phyloP scores from a whole-genome alignment of 228 moss, liverwort and hornwort genomes.

The Sphagnum magellanicum region DNA sequence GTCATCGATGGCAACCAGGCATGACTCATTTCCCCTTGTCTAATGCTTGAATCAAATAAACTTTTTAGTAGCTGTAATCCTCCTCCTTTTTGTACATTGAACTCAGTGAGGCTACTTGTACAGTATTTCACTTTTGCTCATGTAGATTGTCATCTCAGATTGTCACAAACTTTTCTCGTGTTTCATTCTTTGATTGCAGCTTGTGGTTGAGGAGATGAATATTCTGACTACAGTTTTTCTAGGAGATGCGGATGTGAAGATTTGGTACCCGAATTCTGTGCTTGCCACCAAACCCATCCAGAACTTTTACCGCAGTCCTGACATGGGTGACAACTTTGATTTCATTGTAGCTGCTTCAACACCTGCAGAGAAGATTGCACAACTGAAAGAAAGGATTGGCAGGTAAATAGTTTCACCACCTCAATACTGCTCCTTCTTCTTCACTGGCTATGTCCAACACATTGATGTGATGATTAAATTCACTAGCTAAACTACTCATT shows the following conservation, averaged over 20 bases:
- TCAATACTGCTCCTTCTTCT: background rate
- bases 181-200: constrained; percentile 15
- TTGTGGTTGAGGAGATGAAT: constrained; percentile 63
- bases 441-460: background rate
- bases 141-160: background rate
- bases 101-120: background rate
- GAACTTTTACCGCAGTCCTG: constrained; percentile 58
- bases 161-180: background rate
- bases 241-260: constrained; percentile 49
- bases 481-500: too few relatives aligned
- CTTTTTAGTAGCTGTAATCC: too few relatives aligned
- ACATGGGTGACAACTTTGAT: constrained; percentile 52
- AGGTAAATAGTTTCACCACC: constrained; percentile 15
- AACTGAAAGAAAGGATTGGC: constrained; percentile 29
- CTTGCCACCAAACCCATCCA: constrained; percentile 49
- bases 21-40: background rate
- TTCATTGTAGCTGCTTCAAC: constrained; percentile 31
- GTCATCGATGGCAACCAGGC: constrained; percentile 43
- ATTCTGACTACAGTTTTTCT: constrained; percentile 55
- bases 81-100: too few relatives aligned
- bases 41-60: background rate
- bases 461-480: background rate
- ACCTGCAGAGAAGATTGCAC: constrained; percentile 43
- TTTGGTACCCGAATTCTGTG: constrained; percentile 53
- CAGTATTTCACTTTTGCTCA: background rate